These are phyloP conservation scores for Echites panduratus DNA, from an alignment of 257 asterid genomes.

Conservation along the genomic window DNA sequence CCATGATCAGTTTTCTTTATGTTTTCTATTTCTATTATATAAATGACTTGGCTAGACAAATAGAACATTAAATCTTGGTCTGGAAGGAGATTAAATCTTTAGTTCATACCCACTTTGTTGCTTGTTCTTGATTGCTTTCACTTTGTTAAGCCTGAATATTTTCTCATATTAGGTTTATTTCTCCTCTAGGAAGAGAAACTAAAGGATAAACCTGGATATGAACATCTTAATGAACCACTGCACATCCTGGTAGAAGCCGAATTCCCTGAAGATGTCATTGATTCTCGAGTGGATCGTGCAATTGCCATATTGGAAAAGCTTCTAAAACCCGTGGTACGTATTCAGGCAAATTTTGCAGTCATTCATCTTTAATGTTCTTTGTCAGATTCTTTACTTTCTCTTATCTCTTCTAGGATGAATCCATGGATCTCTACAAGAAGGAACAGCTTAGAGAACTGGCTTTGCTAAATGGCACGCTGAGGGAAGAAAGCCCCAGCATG, in stretches of 20 bases:
- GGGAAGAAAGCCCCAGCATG: slow-evolving; percentile 80
- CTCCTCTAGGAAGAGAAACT: slow-evolving; percentile 58
- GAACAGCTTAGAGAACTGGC: slow-evolving; percentile 79
- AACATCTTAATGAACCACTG: slow-evolving; percentile 80
- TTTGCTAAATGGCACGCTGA: slow-evolving; percentile 56
- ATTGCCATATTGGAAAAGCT: slow-evolving; percentile 56
- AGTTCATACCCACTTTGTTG: background rate
- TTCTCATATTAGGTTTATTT: slow-evolving; percentile 15
- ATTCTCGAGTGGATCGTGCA: slow-evolving; percentile 64
- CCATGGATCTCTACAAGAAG: slow-evolving; percentile 65
- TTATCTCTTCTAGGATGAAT: slow-evolving; percentile 43
- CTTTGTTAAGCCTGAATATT: background rate
- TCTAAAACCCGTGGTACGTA: slow-evolving; percentile 67
- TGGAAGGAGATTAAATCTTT: background rate
- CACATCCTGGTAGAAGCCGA: slow-evolving; percentile 78
- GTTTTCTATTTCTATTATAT: background rate
- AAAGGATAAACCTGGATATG: slow-evolving; percentile 69
- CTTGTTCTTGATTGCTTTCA: background rate
- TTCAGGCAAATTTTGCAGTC: background rate
- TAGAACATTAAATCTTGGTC: background rate
- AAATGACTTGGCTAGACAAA: background rate
- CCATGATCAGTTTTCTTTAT: background rate
- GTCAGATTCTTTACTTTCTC: slow-evolving; percentile 1
- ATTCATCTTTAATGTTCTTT: background rate
- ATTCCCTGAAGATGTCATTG: slow-evolving; percentile 66